Percentiles rank a stretch among this genome's conserved stretches.
Evolutionary conservation across 805 yeast genomes (phyloP).

Genomic region (Saccharomycopsis schoenii): DNA sequence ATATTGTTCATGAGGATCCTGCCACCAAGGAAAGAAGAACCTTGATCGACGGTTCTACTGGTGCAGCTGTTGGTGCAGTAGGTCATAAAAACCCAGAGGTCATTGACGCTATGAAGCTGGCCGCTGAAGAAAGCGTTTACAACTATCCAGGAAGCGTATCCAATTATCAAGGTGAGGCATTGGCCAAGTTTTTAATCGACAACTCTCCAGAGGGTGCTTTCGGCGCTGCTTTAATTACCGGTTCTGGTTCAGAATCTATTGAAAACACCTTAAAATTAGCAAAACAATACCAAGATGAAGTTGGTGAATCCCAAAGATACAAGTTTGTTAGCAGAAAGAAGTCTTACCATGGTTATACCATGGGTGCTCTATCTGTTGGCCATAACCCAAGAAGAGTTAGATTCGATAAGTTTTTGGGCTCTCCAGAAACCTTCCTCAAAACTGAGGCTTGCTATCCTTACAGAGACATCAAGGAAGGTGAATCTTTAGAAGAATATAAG

Average conservation of each 20-base stretch:
- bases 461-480: conserved; percentile 23
- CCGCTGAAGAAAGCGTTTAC: conserved; percentile 30
- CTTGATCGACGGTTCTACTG: conserved; percentile 36
- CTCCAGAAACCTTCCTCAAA: conserved; percentile 9
- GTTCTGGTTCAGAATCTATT: conserved; percentile 59
- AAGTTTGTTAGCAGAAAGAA: conserved; percentile 36
- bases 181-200: conserved; percentile 34
- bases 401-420: conserved; percentile 22
- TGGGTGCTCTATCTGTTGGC: conserved; percentile 36
- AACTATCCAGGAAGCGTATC: conserved; percentile 27
- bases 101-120: conserved; percentile 30
- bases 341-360: conserved; percentile 41
- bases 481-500: conserved; percentile 32
- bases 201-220: conserved; percentile 36
- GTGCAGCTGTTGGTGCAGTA: conserved; percentile 43
- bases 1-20: conserved; percentile 30
- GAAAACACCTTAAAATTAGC: conserved; percentile 56
- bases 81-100: conserved; percentile 37
- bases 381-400: conserved; percentile 31
- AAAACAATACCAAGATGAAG: conserved; percentile 35
- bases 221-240: conserved; percentile 36
- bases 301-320: conserved; percentile 33
- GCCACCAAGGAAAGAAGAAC: conserved; percentile 26
- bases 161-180: conserved; percentile 32
- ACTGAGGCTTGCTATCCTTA: conserved; percentile 24